Evolutionary conservation across 495 filamentous ascomycete genomes (phyloP).

Genomic region (Penicillium flavigenum): DNA sequence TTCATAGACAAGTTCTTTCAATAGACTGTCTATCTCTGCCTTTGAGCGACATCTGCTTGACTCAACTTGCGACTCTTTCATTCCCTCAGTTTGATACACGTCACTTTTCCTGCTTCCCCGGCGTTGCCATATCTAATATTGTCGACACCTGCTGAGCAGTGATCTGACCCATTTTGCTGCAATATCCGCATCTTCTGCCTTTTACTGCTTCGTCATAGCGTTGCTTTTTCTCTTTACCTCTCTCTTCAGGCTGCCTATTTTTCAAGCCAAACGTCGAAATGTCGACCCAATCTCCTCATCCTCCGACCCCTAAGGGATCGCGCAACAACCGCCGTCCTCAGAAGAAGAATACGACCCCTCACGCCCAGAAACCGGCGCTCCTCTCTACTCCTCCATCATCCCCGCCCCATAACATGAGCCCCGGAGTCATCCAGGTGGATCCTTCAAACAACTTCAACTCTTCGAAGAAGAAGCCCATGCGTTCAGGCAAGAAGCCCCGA

Average conservation of each 20-base stretch:
- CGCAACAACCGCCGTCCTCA: slow-evolving; percentile 40
- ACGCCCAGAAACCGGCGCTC: slow-evolving; percentile 29
- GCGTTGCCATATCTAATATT: slow-evolving; percentile 24
- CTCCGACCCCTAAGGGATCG: slow-evolving; percentile 41
- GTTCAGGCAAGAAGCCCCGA: slow-evolving; percentile 40
- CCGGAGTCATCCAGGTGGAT: slow-evolving; percentile 35
- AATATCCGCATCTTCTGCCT: slow-evolving; percentile 16
- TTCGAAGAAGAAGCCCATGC: slow-evolving; percentile 39
- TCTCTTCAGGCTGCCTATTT: slow-evolving; percentile 48
- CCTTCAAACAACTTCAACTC: slow-evolving; percentile 31
- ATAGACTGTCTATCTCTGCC: slow-evolving; percentile 18
- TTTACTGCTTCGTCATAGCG: slow-evolving; percentile 21
- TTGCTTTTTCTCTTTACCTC: slow-evolving; percentile 23
- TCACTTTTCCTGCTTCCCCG: slow-evolving; percentile 21
- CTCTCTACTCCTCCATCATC: slow-evolving; percentile 49
- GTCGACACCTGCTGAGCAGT: slow-evolving; percentile 43
- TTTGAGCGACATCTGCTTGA: slow-evolving; percentile 9
- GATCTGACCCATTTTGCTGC: slow-evolving; percentile 26
- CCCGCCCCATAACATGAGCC: slow-evolving; percentile 41
- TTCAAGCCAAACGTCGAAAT: slow-evolving; percentile 46
- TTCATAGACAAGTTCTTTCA: slow-evolving; percentile 20
- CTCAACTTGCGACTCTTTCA: slow-evolving; percentile 9
- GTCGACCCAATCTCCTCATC: slow-evolving; percentile 44
- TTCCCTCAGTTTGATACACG: slow-evolving; percentile 5
- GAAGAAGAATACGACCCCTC: slow-evolving; percentile 39